phyloP scores from a whole-genome alignment of 192 early-diverging fungal genomes.

The Linnemannia exigua region DNA sequence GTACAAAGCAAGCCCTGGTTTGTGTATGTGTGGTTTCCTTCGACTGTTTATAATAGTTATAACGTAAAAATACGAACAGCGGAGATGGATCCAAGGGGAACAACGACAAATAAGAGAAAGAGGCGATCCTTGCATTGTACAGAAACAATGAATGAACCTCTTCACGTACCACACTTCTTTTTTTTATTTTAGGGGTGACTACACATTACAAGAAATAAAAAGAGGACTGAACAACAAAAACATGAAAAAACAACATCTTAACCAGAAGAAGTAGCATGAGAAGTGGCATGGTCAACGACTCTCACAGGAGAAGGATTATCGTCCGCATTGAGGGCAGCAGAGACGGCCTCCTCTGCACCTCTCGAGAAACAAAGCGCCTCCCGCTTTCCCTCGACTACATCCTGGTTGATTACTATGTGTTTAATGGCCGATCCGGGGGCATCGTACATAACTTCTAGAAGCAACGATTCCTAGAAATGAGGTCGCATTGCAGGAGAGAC shows the following conservation, averaged over 20 bases:
- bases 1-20: too few relatives aligned
- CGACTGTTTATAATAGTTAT: too few relatives aligned
- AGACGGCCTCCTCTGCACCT: conserved; percentile 31
- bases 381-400: conserved; percentile 71
- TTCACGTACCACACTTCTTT: too few relatives aligned
- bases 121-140: too few relatives aligned
- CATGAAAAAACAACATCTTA: background rate
- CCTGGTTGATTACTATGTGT: conserved; percentile 76
- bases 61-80: too few relatives aligned
- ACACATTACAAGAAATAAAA: too few relatives aligned
- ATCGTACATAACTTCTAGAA: conserved; percentile 85
- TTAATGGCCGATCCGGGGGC: conserved; percentile 75
- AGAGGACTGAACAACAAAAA: background rate
- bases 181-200: too few relatives aligned
- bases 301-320: background rate
- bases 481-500: background rate
- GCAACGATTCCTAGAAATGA: conserved; percentile 67
- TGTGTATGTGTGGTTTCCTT: too few relatives aligned
- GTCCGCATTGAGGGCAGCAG: conserved; percentile 19
- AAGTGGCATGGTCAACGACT: background rate
- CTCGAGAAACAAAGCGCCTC: conserved; percentile 68
- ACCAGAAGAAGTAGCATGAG: background rate
- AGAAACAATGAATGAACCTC: too few relatives aligned
- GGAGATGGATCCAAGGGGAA: too few relatives aligned
- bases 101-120: too few relatives aligned